Conservation (phyloP, 179 eudicot genomes). For the Vitellaria paradoxa region DNA sequence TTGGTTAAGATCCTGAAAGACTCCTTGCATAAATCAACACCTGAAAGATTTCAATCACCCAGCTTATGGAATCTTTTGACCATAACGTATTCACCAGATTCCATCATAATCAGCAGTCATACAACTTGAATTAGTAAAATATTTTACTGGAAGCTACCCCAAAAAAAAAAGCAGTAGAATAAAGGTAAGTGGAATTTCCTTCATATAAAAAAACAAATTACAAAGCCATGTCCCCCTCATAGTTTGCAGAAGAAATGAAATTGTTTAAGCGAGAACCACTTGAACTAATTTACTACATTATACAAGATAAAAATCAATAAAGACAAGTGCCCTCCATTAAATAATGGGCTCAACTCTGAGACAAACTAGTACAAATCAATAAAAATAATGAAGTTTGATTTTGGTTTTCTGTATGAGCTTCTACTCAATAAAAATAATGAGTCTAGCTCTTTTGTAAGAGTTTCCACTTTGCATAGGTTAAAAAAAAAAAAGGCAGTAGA, state of each 20-base stretch:
- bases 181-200: neutral
- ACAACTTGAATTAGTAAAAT: neutral
- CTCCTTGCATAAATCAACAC: too few relatives aligned
- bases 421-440: too few relatives aligned
- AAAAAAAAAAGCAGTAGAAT: neutral
- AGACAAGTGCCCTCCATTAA: neutral
- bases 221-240: neutral
- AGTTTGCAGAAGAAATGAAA: neutral
- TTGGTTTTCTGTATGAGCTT: constrained; percentile 10
- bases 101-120: neutral
- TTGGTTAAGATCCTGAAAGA: neutral
- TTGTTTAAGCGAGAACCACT: neutral
- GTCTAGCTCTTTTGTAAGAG: neutral
- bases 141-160: neutral
- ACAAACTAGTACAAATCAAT: neutral
- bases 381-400: neutral
- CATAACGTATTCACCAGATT: neutral
- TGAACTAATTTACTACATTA: neutral
- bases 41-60: too few relatives aligned
- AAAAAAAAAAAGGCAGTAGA: too few relatives aligned
- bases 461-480: neutral
- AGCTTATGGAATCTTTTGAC: too few relatives aligned
- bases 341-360: neutral
- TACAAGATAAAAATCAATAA: neutral
- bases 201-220: neutral